Evolutionary conservation across 306 rosid genomes (phyloP), one percentile per base, ranked within the genome.

Genomic region (Vigna unguiculata): DNA sequence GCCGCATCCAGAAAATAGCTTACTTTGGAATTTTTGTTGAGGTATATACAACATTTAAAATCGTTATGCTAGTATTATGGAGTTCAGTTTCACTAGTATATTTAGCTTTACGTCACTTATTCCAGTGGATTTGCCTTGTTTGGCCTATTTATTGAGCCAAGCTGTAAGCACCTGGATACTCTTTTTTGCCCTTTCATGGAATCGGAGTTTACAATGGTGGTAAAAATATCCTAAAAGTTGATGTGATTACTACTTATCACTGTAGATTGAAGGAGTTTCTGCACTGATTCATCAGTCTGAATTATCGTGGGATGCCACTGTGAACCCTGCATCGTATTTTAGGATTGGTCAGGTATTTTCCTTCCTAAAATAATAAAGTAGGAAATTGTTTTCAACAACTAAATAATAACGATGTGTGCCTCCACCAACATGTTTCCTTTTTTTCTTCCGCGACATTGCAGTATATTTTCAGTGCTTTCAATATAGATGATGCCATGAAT

Each of bases 21-120:
- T 95, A 95, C 81, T 90, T 95, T 68, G 99, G 99, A 45, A 81
- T 95, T 84, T 95, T 95, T 82, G 97, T 91, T 48, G 97, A 95
- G 97, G 97, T 89, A 92, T 81, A 21, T 70, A 46, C 49, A 71
- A 43, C 52, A 28, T 73, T 82, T 86, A 40, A 52, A 54, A 34
- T 72, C 69, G 70, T 16, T 62, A 36, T 64, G 40, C 72, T 69
- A 62, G 22, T 71, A 75, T 69, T 45, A 32, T 51, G 45, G 61
- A 70, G 36, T 80, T 73, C 58, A 74, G 43, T 75, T n/a, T 65
- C 48, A 65, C 74, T 24, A 36, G 20, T 25, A 53, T 28, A 49
- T 75, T 60, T 36, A 62, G 74, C 68, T 69, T 72, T 69, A 12
- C 49, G 6, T 78, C 41, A 32, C 70, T 52, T 77, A 59, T 53